Base-by-base conservation (phyloP, 257 asterid species). In the Ilex aquifolium region DNA sequence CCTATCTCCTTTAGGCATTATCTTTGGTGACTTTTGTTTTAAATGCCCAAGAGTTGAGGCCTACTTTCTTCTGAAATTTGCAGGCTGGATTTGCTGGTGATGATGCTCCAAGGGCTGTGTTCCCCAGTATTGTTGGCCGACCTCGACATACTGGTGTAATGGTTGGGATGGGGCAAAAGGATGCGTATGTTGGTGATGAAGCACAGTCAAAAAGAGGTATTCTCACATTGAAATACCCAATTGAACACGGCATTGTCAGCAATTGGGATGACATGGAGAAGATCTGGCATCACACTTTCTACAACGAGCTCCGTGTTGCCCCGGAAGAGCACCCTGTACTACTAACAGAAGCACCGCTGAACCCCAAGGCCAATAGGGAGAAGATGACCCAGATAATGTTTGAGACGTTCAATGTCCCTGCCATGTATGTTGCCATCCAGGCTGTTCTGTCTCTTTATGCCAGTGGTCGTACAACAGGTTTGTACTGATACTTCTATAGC, bases 11-110 rank as follows among this genome's bases (percentile, higher is more conserved):
- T 36, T 36, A 36, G 1, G 5, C 7, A 36, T 1, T 36, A 36
- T 36, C 42, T 36, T 36, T 8, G 5, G 42, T 21, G 27, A 21
- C 42, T 36, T 36, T 36, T 36, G 8, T 8, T 8, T 36, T 36
- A 36, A 36, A 36, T 8, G 42, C 42, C 5, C 42, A 36, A 36
- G 8, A 36, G 42, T 36, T 36, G 8, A 36, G 42, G 42, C 42
- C 42, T 36, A 36, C 42, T 8, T 8, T 36, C 5, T 36, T 8
- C 42, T 36, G 42, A 36, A 36, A 36, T 36, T 2, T 36, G 42
- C 42, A 46, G 52, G 52, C 52, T 46, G 52, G 52, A 46, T 46
- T 46, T 14, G 52, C 52, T 46, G 52, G 52, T 46, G 52, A 46
- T 46, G 52, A 46, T 46, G 52, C 52, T 46, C 52, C 52, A 46